Evolutionary conservation across 805 yeast species (phyloP).

Genomic region (Metschnikowia cubensis): DNA sequence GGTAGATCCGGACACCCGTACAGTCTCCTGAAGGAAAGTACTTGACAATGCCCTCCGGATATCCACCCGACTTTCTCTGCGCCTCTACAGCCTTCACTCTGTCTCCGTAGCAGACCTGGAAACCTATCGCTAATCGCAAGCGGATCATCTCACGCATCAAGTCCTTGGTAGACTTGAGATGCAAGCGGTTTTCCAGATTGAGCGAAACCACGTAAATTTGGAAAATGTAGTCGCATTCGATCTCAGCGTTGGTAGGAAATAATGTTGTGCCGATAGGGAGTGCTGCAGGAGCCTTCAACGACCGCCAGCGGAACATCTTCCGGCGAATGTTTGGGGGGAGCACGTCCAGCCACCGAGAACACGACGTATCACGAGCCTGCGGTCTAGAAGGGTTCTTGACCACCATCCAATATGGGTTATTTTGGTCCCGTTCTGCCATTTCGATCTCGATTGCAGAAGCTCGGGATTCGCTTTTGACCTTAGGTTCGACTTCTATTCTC

Average conservation of each 20-base stretch:
- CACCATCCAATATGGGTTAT: conserved; percentile 31
- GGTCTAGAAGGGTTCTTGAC: conserved; percentile 71
- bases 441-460: conserved; percentile 12
- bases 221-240: conserved; percentile 68
- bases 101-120: conserved; percentile 81
- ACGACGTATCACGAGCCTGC: conserved; percentile 1
- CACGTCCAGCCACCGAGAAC: conserved; percentile 81
- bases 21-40: conserved; percentile 47
- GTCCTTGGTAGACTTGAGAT: conserved; percentile 49
- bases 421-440: conserved; percentile 10
- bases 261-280: conserved; percentile 76
- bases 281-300: conserved; percentile 89
- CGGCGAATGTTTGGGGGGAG: conserved; percentile 70
- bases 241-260: conserved; percentile 68
- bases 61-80: conserved; percentile 50
- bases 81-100: conserved; percentile 63
- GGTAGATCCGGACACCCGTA: conserved; percentile 61
- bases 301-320: conserved; percentile 83
- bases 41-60: conserved; percentile 51
- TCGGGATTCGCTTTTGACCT: conserved; percentile 6
- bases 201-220: conserved; percentile 78
- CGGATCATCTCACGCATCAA: conserved; percentile 85
- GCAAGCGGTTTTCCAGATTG: conserved; percentile 52
- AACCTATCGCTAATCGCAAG: conserved; percentile 77
- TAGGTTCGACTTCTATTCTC: background rate